These are phyloP conservation scores for Sphagnum magellanicum DNA, from an alignment of 228 moss, liverwort and hornwort genomes.

Conservation along the genomic window DNA sequence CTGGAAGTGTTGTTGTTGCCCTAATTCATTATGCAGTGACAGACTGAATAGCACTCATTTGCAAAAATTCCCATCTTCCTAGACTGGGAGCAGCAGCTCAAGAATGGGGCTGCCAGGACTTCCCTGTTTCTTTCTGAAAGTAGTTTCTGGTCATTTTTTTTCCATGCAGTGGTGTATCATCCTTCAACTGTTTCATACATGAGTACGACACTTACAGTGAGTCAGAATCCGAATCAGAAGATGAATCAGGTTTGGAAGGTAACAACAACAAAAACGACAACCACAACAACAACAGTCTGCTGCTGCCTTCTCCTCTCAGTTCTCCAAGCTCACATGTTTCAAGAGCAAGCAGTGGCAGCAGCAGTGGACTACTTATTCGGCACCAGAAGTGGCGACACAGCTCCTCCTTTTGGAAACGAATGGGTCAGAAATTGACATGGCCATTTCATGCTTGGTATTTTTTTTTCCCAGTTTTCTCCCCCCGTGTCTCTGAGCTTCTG, in stretches of 20 bases:
- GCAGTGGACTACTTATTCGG: not conserved
- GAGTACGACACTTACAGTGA: conserved; percentile 68
- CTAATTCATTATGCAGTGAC: no score
- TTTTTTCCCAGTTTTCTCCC: no score
- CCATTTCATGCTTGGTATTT: no score
- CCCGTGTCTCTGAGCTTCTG: no score
- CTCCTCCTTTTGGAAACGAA: conserved; percentile 26
- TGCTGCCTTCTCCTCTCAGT: conserved; percentile 52
- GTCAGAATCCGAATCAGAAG: conserved; percentile 45
- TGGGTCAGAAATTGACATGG: conserved; percentile 33
- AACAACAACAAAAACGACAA: conserved; percentile 43
- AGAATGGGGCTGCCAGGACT: no score
- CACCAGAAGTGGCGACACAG: conserved; percentile 30
- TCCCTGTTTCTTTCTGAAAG: no score
- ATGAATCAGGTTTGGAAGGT: conserved; percentile 57
- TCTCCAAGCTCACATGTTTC: conserved; percentile 59
- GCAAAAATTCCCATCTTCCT: no score
- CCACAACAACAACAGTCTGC: conserved; percentile 11
- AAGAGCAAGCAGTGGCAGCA: conserved; percentile 41
- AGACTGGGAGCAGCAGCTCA: no score
- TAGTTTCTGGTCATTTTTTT: not conserved
- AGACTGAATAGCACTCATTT: no score
- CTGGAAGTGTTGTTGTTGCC: no score
- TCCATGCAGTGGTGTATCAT: conserved; percentile 75
- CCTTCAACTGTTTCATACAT: conserved; percentile 77